Evolutionary conservation across 148 eudicot genomes (phyloP), one percentile per base, ranked within the genome.

Genomic region (Spergularia marina): DNA sequence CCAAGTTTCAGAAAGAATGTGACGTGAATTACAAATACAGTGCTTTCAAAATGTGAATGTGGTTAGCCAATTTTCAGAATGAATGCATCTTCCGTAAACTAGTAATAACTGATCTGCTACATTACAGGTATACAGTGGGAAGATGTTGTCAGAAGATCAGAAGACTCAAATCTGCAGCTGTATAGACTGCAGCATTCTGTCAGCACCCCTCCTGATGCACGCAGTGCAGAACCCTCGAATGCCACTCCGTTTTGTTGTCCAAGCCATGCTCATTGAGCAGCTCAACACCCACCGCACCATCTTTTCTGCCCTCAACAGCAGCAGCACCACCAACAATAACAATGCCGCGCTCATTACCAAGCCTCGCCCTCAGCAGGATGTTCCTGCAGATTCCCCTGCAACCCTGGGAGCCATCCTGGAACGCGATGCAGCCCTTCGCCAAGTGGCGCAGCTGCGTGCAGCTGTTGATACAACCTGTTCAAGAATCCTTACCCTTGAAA

Each of bases 251-350:
- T 91, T 93, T 83, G 78, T 93, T 0, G 91, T 93, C 78, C 96
- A 91, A 80, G 96, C 98, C 79, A 91, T 93, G 96, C 89, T 93
- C 65, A 74, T 89, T 53, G 91, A 88, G 82, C 97, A 91, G 74
- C 90, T 93, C 82, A 88, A 84, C 84, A 88, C 98, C 2, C 98
- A 91, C 70, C 92, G 87, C 73, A 82, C 94, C 65, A 82, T 93
- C 78, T 76, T 82, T 81, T 70, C 83, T 44, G 68, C 71, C 18
- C 76, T 80, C 72, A 75, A 71, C 73, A 30, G 70, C 74, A 11
- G 36, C 57, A 25, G 70, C 36, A 15, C 69, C 12, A 39, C 64
- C 34, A 81, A 10, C 53, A 15, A 68, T 73, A 4, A 80, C 73
- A 30, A 30, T 23, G 63, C 65, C 77, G 16, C 76, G 68, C 47